Conservation (phyloP, 768 basidiomycete species). For the Suillus variegatus region DNA sequence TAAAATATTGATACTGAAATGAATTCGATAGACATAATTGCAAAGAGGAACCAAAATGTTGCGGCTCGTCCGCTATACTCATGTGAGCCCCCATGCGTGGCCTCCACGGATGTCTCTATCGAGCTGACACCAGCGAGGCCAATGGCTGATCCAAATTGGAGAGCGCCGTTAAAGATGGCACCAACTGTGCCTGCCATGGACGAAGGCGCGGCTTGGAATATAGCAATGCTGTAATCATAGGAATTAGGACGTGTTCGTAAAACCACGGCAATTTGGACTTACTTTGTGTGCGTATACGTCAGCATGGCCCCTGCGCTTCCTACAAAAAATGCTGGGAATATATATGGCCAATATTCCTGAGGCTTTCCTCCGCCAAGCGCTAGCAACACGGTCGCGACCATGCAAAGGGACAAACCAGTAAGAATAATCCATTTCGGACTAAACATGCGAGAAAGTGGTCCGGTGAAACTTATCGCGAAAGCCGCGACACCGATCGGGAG, state of each 20-base stretch:
- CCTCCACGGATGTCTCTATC: constrained; percentile 49
- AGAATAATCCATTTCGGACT: constrained; percentile 49
- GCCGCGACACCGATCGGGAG: constrained; percentile 43
- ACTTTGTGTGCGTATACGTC: constrained; percentile 51
- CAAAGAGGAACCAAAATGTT: constrained; percentile 46
- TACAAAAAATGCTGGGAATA: constrained; percentile 52
- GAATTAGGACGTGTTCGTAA: neutral
- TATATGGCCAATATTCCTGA: constrained; percentile 45
- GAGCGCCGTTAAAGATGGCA: constrained; percentile 55
- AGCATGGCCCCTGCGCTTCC: constrained; percentile 49
- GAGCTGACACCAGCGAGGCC: constrained; percentile 50
- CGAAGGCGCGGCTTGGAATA: constrained; percentile 49
- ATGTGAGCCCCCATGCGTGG: constrained; percentile 28
- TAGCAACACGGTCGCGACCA: constrained; percentile 42
- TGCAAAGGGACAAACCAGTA: constrained; percentile 38
- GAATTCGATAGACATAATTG: constrained; percentile 33
- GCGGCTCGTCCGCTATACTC: constrained; percentile 44
- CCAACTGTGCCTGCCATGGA: constrained; percentile 53
- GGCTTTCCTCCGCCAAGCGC: constrained; percentile 42
- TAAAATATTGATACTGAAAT: constrained; percentile 38
- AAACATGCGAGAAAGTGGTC: constrained; percentile 38
- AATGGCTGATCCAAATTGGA: constrained; percentile 54
- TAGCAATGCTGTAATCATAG: constrained; percentile 41
- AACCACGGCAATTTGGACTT: constrained; percentile 18
- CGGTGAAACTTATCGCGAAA: constrained; percentile 39